phyloP scores from a whole-genome alignment of 805 yeast genomes.

The Hanseniaspora taiwanica region DNA sequence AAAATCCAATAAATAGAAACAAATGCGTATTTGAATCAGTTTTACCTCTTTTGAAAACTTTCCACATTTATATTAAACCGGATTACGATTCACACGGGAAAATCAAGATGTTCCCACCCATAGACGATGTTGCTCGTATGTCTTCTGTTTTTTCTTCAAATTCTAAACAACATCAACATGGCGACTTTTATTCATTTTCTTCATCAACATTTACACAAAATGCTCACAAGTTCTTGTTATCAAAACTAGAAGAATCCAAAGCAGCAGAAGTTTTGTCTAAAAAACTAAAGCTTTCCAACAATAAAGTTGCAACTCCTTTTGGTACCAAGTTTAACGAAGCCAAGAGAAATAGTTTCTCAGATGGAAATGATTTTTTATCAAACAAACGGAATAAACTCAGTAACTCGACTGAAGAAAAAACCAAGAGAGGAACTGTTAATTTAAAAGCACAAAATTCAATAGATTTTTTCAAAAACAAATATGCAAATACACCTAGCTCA shows the following conservation, averaged over 20 bases:
- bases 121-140: background rate
- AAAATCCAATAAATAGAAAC: constrained; percentile 3
- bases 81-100: background rate
- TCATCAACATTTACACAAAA: background rate
- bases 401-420: too few relatives aligned
- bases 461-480: background rate
- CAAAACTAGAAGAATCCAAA: background rate
- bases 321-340: too few relatives aligned
- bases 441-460: too few relatives aligned
- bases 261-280: too few relatives aligned
- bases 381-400: too few relatives aligned
- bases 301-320: too few relatives aligned
- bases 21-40: constrained; percentile 1
- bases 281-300: background rate
- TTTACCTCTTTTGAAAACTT: background rate
- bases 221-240: background rate
- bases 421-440: too few relatives aligned
- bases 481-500: background rate
- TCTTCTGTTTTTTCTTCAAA: background rate
- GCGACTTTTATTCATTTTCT: background rate
- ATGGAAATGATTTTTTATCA: too few relatives aligned
- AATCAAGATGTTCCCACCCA: background rate
- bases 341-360: too few relatives aligned
- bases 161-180: background rate
- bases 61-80: background rate